Conservation (phyloP, 2,329 filamentous ascomycete genomes). For the Colletotrichum scovillei region DNA sequence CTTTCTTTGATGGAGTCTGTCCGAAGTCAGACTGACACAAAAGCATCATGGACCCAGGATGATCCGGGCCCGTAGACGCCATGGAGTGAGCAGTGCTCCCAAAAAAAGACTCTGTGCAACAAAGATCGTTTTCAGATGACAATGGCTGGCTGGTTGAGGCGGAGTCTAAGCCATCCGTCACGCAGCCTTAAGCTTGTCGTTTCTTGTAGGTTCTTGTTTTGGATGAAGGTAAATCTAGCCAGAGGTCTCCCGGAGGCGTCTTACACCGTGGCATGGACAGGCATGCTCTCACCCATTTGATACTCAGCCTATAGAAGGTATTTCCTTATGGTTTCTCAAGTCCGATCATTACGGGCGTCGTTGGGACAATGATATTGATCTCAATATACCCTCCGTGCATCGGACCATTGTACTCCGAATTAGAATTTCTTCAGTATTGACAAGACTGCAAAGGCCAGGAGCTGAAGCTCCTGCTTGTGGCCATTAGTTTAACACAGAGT, state of each 20-base stretch:
- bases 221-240: constrained; percentile 1
- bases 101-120: background rate
- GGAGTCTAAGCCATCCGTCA: background rate
- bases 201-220: background rate
- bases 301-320: background rate
- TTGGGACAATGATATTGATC: background rate
- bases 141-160: background rate
- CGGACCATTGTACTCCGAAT: background rate
- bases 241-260: background rate
- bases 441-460: background rate
- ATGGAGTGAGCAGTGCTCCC: background rate
- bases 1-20: background rate
- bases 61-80: background rate
- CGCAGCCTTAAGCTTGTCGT: background rate
- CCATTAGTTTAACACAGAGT: no score
- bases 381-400: background rate
- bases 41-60: background rate
- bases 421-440: background rate
- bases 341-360: background rate
- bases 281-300: background rate
- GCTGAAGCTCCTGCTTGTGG: background rate
- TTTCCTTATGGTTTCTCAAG: background rate
- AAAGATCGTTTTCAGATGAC: background rate
- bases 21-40: background rate
- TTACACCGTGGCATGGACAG: background rate